Evolutionary conservation across 306 rosid species (phyloP).

Genomic region (Vigna hirtella): DNA sequence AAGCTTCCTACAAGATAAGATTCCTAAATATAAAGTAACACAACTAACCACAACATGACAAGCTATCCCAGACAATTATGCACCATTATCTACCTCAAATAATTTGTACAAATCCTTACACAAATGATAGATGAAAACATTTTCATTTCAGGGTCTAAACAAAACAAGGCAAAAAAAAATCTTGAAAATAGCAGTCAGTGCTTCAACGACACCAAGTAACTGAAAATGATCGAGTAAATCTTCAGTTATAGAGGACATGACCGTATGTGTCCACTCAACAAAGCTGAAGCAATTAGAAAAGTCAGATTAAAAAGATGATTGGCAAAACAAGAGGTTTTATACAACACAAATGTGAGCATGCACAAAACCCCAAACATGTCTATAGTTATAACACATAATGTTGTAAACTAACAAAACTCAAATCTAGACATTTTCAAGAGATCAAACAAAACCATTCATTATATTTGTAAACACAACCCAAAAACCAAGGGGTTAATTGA

Average conservation of each 20-base stretch:
- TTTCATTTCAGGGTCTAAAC: slow-evolving; percentile 28
- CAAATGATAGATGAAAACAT: slow-evolving; percentile 32
- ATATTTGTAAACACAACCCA: slow-evolving; percentile 17
- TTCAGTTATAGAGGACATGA: slow-evolving; percentile 66
- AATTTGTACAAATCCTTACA: neutral
- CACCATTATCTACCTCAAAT: slow-evolving; percentile 16
- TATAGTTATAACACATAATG: neutral
- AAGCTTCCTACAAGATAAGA: slow-evolving; percentile 15
- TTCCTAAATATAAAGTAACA: slow-evolving; percentile 6
- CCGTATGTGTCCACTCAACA: slow-evolving; percentile 83
- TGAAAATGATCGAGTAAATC: slow-evolving; percentile 73
- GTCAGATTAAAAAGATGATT: slow-evolving; percentile 36
- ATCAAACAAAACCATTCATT: slow-evolving; percentile 12
- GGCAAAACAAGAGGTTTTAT: neutral
- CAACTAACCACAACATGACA: slow-evolving; percentile 20
- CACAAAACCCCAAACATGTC: slow-evolving; percentile 11
- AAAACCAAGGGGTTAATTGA: slow-evolving; percentile 20
- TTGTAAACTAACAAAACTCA: neutral
- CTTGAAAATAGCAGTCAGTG: slow-evolving; percentile 91
- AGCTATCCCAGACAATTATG: neutral
- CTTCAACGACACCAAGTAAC: slow-evolving; percentile 81
- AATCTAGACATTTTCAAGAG: neutral
- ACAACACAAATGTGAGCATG: slow-evolving; percentile 23
- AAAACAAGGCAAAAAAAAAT: slow-evolving; percentile 48
- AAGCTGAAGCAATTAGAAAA: slow-evolving; percentile 71